Evolutionary conservation across 2,329 filamentous ascomycete genomes (phyloP), one percentile per base, ranked within the genome.

Genomic region (Fusarium sambucinum): DNA sequence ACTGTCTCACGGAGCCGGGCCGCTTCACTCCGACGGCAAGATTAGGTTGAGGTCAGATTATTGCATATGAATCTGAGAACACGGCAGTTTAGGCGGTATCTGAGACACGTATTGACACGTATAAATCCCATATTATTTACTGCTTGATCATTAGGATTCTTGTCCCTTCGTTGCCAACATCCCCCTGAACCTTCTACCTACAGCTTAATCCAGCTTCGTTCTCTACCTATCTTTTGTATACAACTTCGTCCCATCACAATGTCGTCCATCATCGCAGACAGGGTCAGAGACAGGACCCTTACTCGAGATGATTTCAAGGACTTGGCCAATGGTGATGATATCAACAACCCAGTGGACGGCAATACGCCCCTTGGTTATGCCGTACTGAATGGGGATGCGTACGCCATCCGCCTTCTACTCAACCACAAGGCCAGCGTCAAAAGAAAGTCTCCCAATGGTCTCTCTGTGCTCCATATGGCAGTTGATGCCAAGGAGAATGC

Each of bases 401-500:
- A 41, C 16, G 37, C 48, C 5, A 16, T 52, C 7, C 48, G 48
- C 6, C 48, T 52, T 25, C 48, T 52, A 11, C 5, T 52, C 10
- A 52, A 52, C 5, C 11, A 41, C 37, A 32, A 52, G 27, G 48
- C 48, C 25, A 52, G 23, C 4, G 27, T 52, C 19, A 52, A 25
- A 0, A 32, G 25, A 7, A 52, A 52, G 48, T 52, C 48, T 5
- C 48, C 48, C 27, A 52, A 32, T 52, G 48, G 48, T 5, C 48
- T 52, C 7, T 52, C 48, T 41, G 19, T 10, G 2, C 48, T 52
- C 27, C 48, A 52, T 16, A 52, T 52, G 48, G 48, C 48, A 41
- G 14, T 52, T n/a, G 48, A 52, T 32, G 48, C 37, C 27, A 52
- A 52, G 19, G 48, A 52, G 27, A 52, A 52, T 19, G 35, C 48